These are phyloP conservation scores for Phytopythium oedochilum DNA, from an alignment of 352 stramenopile species.

Conservation along the genomic window DNA sequence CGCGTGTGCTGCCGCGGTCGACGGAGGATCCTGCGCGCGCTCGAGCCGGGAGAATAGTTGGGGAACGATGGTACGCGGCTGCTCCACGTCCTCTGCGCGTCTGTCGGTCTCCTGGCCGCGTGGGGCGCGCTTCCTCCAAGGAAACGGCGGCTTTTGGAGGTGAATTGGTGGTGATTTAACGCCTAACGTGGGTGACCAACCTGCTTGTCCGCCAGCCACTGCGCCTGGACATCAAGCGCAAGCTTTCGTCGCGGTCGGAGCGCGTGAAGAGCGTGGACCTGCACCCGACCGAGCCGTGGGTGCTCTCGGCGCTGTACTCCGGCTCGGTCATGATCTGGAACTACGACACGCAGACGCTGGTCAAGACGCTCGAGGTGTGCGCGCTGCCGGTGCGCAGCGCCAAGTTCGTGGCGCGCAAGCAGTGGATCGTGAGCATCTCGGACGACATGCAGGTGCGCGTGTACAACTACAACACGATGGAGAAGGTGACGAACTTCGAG, in stretches of 20 bases:
- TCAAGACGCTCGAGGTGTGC: slow-evolving; percentile 98
- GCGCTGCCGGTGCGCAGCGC: slow-evolving; percentile 92
- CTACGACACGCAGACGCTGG: slow-evolving; percentile 90
- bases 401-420: slow-evolving; percentile 96
- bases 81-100: too few species aligned
- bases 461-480: slow-evolving; percentile 99
- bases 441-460: slow-evolving; percentile 98
- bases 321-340: slow-evolving; percentile 99
- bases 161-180: too few species aligned
- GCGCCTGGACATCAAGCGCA: slow-evolving; percentile 89
- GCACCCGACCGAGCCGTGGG: slow-evolving; percentile 97
- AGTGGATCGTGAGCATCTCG: slow-evolving; percentile 95
- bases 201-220: slow-evolving; percentile 60
- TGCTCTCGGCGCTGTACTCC: slow-evolving; percentile 96
- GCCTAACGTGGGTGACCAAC: too few species aligned
- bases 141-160: too few species aligned
- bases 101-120: neutral
- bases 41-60: neutral
- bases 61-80: slow-evolving; percentile 1
- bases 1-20: neutral
- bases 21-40: neutral
- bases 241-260: slow-evolving; percentile 94
- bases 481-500: slow-evolving; percentile 94
- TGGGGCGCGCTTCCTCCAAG: too few species aligned
- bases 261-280: slow-evolving; percentile 99